Evolutionary conservation across 306 rosid genomes (phyloP).

Genomic region (Medicago truncatula): DNA sequence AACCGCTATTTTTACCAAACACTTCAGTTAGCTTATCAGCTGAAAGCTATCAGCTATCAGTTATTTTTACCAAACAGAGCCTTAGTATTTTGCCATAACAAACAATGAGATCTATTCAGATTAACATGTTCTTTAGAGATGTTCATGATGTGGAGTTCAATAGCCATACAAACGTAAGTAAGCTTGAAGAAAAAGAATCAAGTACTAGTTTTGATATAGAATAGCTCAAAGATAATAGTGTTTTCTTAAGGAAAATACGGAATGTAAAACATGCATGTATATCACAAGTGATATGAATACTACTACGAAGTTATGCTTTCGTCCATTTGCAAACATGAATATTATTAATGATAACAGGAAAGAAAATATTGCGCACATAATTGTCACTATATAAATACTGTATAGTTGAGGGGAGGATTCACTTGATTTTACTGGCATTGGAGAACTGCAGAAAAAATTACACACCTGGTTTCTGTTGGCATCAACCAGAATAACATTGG

Average conservation of each 20-base stretch:
- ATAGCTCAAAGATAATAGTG: slow-evolving; percentile 1
- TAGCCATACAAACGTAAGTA: not conserved
- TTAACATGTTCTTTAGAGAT: slow-evolving; percentile 7
- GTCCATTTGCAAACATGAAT: slow-evolving; percentile 9
- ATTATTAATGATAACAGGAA: not conserved
- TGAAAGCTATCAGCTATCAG: no score
- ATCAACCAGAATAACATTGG: slow-evolving; percentile 74
- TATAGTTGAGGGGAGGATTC: not conserved
- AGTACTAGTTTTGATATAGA: slow-evolving; percentile 1
- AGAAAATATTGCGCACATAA: slow-evolving; percentile 4
- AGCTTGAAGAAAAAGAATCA: not conserved
- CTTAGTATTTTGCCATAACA: not conserved
- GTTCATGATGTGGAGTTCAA: not conserved
- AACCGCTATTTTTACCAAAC: no score
- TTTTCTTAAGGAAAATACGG: not conserved
- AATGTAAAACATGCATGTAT: slow-evolving; percentile 2
- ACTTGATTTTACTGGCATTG: slow-evolving; percentile 27
- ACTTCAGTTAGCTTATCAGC: no score
- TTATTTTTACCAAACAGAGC: no score
- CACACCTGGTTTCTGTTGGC: slow-evolving; percentile 89
- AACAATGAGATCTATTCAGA: slow-evolving; percentile 8
- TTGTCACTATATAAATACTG: not conserved
- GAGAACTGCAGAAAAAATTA: slow-evolving; percentile 33
- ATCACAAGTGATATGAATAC: slow-evolving; percentile 7
- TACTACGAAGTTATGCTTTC: not conserved